phyloP scores from a whole-genome alignment of 139 green algal genomes.

The Microglena sp. region DNA sequence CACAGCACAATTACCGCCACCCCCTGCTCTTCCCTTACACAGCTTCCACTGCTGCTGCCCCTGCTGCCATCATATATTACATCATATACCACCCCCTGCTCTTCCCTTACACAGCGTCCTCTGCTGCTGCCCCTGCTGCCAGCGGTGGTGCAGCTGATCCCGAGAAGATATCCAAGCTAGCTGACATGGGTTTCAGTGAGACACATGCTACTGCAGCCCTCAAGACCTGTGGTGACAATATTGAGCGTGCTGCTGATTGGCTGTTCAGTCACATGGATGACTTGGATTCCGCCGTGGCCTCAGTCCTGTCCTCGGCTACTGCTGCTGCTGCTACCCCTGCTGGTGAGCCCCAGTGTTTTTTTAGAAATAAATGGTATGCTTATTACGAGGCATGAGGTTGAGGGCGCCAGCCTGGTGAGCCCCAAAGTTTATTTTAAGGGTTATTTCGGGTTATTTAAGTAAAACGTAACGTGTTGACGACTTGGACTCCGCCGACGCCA shows the following conservation, averaged over 20 bases:
- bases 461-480: no score
- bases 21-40: no score
- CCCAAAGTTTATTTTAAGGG: no score
- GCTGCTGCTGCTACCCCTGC: background rate
- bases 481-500: no score
- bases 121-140: conserved; percentile 4
- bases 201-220: background rate
- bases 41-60: no score
- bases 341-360: background rate
- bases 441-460: no score
- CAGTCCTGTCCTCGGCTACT: conserved; percentile 10
- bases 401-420: background rate
- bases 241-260: conserved; percentile 90
- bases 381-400: background rate
- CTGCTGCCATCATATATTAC: no score
- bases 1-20: no score
- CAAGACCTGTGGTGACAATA: conserved; percentile 47
- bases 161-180: conserved; percentile 54
- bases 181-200: conserved; percentile 76
- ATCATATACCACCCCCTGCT: no score
- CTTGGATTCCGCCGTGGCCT: conserved; percentile 55
- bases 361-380: no score
- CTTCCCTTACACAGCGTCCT: no score
- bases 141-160: conserved; percentile 12
- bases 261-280: conserved; percentile 85